phyloP scores from a whole-genome alignment of 2,329 filamentous ascomycete species.

The Scedosporium minutisporum region DNA sequence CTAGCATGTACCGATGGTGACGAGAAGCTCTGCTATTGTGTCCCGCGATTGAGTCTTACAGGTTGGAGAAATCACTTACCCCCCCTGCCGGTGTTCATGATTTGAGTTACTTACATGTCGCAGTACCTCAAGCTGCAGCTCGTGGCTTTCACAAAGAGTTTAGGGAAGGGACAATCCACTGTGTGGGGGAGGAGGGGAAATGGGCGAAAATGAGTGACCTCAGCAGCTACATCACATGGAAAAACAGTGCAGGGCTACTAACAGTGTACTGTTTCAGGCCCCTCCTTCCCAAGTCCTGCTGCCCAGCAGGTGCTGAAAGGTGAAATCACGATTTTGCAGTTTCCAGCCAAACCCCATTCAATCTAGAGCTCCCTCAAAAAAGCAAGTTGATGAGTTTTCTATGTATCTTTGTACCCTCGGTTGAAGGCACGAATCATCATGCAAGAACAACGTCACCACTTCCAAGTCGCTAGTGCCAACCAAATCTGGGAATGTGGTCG shows the following conservation, averaged over 20 bases:
- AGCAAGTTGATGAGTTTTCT: not conserved
- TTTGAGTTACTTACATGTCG: not conserved
- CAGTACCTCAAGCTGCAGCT: not conserved
- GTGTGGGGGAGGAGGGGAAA: slow-evolving; percentile 2
- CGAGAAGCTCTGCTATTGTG: not conserved
- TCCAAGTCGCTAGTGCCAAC: not conserved
- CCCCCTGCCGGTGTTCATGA: slow-evolving; percentile 5
- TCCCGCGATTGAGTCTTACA: not conserved
- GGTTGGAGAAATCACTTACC: not conserved
- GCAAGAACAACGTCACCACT: not conserved
- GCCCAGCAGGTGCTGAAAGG: not conserved
- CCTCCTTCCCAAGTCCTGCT: not conserved
- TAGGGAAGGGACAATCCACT: not conserved
- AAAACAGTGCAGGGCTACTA: not conserved
- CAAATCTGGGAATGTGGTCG: too few relatives aligned
- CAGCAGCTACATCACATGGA: not conserved
- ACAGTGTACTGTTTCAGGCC: not conserved
- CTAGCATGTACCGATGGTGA: slow-evolving; percentile 1
- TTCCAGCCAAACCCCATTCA: not conserved
- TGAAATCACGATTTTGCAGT: not conserved
- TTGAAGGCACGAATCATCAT: not conserved
- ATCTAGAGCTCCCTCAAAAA: not conserved
- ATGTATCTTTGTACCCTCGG: not conserved
- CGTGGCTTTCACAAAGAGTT: not conserved
- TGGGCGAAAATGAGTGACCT: not conserved